Conservation (phyloP, 1,284 basidiomycete genomes). For the Sanghuangporus baumii region DNA sequence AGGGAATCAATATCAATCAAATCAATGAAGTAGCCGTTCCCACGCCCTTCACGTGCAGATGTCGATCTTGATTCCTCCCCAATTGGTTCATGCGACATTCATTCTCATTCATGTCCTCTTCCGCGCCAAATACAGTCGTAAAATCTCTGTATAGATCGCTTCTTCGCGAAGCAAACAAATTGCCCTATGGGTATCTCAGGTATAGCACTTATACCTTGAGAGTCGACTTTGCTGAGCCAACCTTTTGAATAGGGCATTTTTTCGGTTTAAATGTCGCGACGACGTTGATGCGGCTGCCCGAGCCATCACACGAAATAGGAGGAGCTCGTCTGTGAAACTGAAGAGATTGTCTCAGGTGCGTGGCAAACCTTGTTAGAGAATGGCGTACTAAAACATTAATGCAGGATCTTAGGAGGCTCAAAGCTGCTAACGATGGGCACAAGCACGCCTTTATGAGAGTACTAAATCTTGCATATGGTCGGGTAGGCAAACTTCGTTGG, state of each 20-base stretch:
- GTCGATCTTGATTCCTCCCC: too few relatives aligned
- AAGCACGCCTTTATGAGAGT: conserved; percentile 50
- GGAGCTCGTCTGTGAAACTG: conserved; percentile 36
- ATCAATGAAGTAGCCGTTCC: too few relatives aligned
- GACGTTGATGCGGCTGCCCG: conserved; percentile 35
- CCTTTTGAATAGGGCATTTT: conserved; percentile 49
- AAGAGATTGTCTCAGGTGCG: conserved; percentile 47
- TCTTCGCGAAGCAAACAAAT: conserved; percentile 42
- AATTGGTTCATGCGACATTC: too few relatives aligned
- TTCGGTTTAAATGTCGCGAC: conserved; percentile 52
- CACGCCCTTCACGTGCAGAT: too few relatives aligned
- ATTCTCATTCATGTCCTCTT: not conserved
- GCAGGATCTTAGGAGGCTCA: conserved; percentile 53
- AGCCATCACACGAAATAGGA: conserved; percentile 28
- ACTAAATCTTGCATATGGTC: conserved; percentile 75
- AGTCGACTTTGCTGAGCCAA: not conserved
- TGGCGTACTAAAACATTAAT: not conserved
- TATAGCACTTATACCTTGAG: conserved; percentile 23
- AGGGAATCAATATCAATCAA: too few relatives aligned
- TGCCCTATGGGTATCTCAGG: conserved; percentile 60
- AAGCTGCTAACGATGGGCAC: conserved; percentile 51
- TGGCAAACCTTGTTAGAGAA: not conserved
- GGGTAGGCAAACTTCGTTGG: conserved; percentile 62
- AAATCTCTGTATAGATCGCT: conserved; percentile 46
- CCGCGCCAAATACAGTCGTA: not conserved